These are phyloP conservation scores for Curvularia spicifera DNA, from an alignment of 2,329 filamentous ascomycete species.

Conservation along the genomic window DNA sequence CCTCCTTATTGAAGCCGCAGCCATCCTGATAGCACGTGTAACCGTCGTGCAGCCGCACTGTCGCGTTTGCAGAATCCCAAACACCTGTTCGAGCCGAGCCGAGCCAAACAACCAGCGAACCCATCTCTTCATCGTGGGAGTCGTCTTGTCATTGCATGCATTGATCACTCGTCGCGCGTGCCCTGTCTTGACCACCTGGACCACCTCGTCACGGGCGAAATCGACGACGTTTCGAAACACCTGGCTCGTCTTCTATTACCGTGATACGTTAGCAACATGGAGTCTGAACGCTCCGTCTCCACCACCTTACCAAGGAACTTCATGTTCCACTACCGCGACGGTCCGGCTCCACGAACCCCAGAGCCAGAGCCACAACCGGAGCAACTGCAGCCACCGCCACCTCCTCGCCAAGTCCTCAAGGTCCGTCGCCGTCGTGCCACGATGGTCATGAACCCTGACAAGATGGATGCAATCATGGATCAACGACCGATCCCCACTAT, in stretches of 20 bases:
- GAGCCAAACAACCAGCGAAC: constrained; percentile 33
- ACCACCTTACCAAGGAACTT: constrained; percentile 59
- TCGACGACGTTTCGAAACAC: constrained; percentile 15
- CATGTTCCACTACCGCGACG: constrained; percentile 57
- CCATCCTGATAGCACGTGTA: constrained; percentile 41
- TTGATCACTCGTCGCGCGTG: constrained; percentile 21
- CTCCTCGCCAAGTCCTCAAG: constrained; percentile 57
- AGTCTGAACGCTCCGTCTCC: constrained; percentile 54
- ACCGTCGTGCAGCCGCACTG: constrained; percentile 42
- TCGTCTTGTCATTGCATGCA: constrained; percentile 19
- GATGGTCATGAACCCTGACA: constrained; percentile 33
- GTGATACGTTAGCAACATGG: constrained; percentile 41
- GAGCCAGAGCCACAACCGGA: constrained; percentile 51
- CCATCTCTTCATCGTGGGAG: constrained; percentile 22
- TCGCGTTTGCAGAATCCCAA: constrained; percentile 46
- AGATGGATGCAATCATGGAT: constrained; percentile 36
- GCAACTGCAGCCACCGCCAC: constrained; percentile 51
- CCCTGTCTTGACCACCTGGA: constrained; percentile 10
- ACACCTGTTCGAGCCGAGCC: constrained; percentile 41
- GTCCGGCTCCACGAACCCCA: constrained; percentile 54
- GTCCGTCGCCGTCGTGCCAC: constrained; percentile 55
- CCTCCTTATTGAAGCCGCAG: constrained; percentile 28
- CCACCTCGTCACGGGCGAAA: constrained; percentile 15
- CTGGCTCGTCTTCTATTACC: constrained; percentile 6
- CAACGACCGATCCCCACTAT: constrained; percentile 56